These are phyloP conservation scores for Kazachstania taianensis DNA, from an alignment of 805 yeast genomes.

Conservation along the genomic window DNA sequence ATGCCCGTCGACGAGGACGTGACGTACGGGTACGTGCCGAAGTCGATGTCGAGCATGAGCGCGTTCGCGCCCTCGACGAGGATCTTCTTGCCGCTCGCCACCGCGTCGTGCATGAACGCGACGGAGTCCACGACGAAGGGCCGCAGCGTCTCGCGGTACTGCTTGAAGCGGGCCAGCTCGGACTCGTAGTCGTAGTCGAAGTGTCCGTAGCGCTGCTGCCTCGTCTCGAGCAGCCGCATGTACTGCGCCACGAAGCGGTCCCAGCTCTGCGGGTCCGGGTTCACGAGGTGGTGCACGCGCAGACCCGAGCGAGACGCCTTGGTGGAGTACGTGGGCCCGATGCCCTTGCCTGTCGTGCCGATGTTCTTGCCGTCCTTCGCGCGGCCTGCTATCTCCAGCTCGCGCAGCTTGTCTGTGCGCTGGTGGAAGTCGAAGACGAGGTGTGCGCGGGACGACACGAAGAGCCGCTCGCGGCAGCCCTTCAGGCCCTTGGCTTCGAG, in stretches of 20 bases:
- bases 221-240: slow-evolving; percentile 65
- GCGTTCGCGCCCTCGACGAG: slow-evolving; percentile 98
- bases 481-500: slow-evolving; percentile 72
- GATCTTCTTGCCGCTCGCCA: slow-evolving; percentile 70
- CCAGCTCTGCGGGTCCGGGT: slow-evolving; percentile 88
- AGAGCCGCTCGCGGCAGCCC: slow-evolving; percentile 53
- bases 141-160: slow-evolving; percentile 58
- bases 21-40: slow-evolving; percentile 96
- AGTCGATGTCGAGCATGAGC: slow-evolving; percentile 92
- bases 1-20: slow-evolving; percentile 93
- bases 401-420: slow-evolving; percentile 90
- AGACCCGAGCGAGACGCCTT: slow-evolving; percentile 95
- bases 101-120: slow-evolving; percentile 68
- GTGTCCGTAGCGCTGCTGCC: slow-evolving; percentile 86
- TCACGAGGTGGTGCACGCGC: slow-evolving; percentile 90
- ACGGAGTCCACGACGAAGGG: slow-evolving; percentile 95
- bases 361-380: slow-evolving; percentile 61
- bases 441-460: slow-evolving; percentile 89
- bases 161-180: slow-evolving; percentile 69
- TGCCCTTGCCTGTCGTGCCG: slow-evolving; percentile 98
- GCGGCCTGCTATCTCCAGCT: slow-evolving; percentile 62
- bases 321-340: slow-evolving; percentile 96
- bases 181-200: slow-evolving; percentile 78
- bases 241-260: slow-evolving; percentile 74
- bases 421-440: slow-evolving; percentile 97